Conservation (phyloP, 306 rosid species). For the Cicer cuneatum region DNA sequence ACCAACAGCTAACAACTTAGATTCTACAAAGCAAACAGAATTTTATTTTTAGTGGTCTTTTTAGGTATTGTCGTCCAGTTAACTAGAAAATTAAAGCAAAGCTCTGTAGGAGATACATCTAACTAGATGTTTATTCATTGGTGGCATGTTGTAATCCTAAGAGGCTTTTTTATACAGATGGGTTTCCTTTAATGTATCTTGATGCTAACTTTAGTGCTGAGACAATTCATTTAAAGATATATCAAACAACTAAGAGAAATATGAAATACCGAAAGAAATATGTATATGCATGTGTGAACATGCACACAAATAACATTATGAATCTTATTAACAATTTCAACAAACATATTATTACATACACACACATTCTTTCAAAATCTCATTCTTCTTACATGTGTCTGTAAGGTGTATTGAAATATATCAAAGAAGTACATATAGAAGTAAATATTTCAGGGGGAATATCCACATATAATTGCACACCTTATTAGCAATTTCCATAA, state of each 20-base stretch:
- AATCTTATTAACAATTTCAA: slow-evolving; percentile 1
- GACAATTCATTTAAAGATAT: neutral
- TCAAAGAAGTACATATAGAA: slow-evolving; percentile 16
- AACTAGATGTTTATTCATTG: neutral
- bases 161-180: neutral
- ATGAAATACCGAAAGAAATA: neutral
- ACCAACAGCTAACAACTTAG: slow-evolving; percentile 4
- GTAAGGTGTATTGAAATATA: slow-evolving; percentile 8
- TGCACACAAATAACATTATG: neutral
- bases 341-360: slow-evolving; percentile 8
- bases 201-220: neutral
- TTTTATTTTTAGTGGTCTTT: neutral
- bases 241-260: neutral
- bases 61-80: neutral
- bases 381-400: neutral
- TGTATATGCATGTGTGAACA: neutral
- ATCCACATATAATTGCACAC: slow-evolving; percentile 49
- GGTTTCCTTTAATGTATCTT: slow-evolving; percentile 7
- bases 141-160: slow-evolving; percentile 6
- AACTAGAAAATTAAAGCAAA: neutral
- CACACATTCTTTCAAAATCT: slow-evolving; percentile 1
- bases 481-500: slow-evolving; percentile 95
- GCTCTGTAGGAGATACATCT: neutral
- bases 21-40: neutral
- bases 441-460: neutral